Conservation (phyloP, 139 green algal species). For the Closterium sp. region DNA sequence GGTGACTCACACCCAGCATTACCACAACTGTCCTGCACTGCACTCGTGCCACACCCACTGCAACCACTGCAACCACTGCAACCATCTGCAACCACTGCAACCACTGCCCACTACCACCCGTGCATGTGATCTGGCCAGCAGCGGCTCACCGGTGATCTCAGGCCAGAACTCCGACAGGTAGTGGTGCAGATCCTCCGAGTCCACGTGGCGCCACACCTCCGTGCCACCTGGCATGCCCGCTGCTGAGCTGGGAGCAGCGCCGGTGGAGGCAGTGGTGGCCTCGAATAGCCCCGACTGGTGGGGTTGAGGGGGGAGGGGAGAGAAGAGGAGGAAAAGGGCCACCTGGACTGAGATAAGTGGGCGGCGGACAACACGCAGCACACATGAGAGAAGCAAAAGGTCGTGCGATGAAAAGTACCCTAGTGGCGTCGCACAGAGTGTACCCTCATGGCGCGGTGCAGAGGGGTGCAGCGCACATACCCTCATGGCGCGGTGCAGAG, state of each 20-base stretch:
- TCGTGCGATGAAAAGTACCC: no score
- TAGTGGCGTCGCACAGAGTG: no score
- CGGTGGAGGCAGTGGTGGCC: background rate
- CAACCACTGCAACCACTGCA: no score
- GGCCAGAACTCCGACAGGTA: conserved; percentile 27
- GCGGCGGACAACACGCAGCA: no score
- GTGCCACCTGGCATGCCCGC: background rate
- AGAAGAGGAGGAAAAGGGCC: background rate
- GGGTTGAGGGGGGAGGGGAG: background rate
- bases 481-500: conserved; percentile 11
- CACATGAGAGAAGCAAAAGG: background rate
- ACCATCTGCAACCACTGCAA: no score
- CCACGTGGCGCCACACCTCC: conserved; percentile 17
- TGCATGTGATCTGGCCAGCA: background rate
- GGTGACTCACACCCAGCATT: no score
- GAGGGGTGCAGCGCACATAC: no score
- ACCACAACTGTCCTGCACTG: no score
- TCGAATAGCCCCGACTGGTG: background rate
- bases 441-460: no score
- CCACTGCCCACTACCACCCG: no score
- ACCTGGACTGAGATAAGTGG: no score
- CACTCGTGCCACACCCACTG: no score
- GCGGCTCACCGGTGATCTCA: conserved; percentile 33
- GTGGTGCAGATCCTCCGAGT: conserved; percentile 44
- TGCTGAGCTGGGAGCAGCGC: background rate